phyloP scores from a whole-genome alignment of 768 basidiomycete genomes.

The Russula virescens region DNA sequence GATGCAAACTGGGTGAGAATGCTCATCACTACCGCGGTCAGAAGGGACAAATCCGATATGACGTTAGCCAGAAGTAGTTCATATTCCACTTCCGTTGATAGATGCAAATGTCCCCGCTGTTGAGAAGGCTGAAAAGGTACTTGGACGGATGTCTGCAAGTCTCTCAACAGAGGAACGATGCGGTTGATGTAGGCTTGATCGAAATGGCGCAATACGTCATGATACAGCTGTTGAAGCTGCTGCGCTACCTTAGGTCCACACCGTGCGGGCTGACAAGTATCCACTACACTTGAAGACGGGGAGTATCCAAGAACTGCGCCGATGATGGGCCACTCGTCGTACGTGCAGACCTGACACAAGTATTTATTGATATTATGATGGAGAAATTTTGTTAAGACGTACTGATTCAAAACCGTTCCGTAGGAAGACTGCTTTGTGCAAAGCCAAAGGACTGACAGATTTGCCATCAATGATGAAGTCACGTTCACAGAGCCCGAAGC shows the following conservation, averaged over 20 bases:
- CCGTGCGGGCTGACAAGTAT: not conserved
- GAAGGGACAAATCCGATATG: not conserved
- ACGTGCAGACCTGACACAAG: conserved; percentile 6
- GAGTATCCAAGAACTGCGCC: conserved; percentile 9
- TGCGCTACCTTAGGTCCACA: conserved; percentile 7
- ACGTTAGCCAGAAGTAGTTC: not conserved
- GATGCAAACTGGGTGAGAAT: conserved; percentile 7
- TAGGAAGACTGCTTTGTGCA: conserved; percentile 5
- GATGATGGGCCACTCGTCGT: conserved; percentile 15
- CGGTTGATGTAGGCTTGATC: not conserved
- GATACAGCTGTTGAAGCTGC: conserved; percentile 1
- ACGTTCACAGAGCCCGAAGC: conserved; percentile 3
- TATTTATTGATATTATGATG: not conserved
- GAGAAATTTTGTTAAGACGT: not conserved
- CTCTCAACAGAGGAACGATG: not conserved
- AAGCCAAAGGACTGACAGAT: conserved; percentile 1
- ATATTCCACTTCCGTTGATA: conserved; percentile 10
- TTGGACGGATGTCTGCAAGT: not conserved
- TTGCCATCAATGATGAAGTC: conserved; percentile 6
- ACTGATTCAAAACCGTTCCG: conserved; percentile 10
- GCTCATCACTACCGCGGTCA: conserved; percentile 1
- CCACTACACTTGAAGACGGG: not conserved
- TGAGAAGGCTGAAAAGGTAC: not conserved
- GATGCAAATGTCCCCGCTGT: not conserved
- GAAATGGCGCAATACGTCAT: no score